phyloP scores from a whole-genome alignment of 192 early-diverging fungal species.

The Linnemannia exigua region DNA sequence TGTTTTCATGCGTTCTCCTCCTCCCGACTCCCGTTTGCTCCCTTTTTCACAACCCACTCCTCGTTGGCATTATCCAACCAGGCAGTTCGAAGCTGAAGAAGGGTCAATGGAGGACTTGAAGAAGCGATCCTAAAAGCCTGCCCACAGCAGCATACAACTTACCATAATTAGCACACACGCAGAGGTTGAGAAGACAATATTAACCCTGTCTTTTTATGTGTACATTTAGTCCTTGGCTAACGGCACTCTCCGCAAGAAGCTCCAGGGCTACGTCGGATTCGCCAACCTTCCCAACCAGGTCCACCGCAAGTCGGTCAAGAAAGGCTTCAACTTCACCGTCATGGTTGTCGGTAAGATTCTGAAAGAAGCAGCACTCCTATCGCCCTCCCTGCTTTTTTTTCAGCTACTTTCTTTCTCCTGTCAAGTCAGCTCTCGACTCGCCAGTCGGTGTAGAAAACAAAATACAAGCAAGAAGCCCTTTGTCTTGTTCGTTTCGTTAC shows the following conservation, averaged over 20 bases:
- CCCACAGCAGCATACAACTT: no score
- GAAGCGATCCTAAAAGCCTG: neutral
- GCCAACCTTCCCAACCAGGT: slow-evolving; percentile 95
- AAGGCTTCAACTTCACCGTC: slow-evolving; percentile 94
- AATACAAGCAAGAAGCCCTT: neutral
- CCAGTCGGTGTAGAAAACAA: neutral
- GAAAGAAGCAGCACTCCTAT: neutral
- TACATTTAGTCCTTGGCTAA: slow-evolving; percentile 27
- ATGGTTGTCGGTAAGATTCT: slow-evolving; percentile 91
- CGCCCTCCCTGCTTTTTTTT: neutral
- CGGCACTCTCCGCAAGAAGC: slow-evolving; percentile 58
- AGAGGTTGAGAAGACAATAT: neutral
- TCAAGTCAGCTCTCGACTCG: neutral
- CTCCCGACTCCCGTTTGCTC: neutral
- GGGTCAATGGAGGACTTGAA: neutral
- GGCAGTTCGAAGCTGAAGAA: neutral
- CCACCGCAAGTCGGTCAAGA: slow-evolving; percentile 93
- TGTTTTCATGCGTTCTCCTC: neutral
- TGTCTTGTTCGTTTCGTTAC: slow-evolving; percentile 2
- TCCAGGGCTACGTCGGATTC: slow-evolving; percentile 83
- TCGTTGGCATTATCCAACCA: neutral
- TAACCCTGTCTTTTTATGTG: neutral
- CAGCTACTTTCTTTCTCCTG: neutral
- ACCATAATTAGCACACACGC: neutral
- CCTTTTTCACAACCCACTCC: neutral